phyloP scores from a whole-genome alignment of 1,284 basidiomycete species.

The Puccinia hordei region DNA sequence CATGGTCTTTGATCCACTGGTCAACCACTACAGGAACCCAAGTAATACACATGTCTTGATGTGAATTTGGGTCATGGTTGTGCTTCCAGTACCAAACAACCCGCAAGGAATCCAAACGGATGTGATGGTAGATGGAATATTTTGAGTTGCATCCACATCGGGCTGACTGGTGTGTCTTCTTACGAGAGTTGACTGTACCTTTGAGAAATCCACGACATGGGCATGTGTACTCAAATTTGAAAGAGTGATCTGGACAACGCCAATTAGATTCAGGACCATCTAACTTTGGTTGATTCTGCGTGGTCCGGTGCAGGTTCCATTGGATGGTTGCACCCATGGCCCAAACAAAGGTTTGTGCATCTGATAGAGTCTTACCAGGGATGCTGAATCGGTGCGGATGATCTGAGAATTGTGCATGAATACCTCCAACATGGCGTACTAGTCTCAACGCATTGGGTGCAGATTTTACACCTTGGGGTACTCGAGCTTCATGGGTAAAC shows the following conservation, averaged over 20 bases:
- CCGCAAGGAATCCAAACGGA: neutral
- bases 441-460: neutral
- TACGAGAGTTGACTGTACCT: neutral
- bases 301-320: neutral
- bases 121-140: neutral
- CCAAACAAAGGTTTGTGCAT: neutral
- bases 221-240: slow-evolving; percentile 15
- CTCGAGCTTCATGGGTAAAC: neutral
- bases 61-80: slow-evolving; percentile 2
- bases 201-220: neutral
- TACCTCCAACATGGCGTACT: neutral
- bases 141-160: neutral
- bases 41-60: neutral
- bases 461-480: neutral
- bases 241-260: neutral
- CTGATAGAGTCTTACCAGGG: neutral
- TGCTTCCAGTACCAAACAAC: neutral
- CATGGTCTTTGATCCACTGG: neutral
- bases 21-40: neutral
- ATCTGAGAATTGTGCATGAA: neutral
- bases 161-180: neutral
- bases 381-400: neutral
- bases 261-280: neutral
- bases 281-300: neutral
- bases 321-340: neutral